Evolutionary conservation across 2,329 filamentous ascomycete genomes (phyloP).

Genomic region (Venturia effusa): DNA sequence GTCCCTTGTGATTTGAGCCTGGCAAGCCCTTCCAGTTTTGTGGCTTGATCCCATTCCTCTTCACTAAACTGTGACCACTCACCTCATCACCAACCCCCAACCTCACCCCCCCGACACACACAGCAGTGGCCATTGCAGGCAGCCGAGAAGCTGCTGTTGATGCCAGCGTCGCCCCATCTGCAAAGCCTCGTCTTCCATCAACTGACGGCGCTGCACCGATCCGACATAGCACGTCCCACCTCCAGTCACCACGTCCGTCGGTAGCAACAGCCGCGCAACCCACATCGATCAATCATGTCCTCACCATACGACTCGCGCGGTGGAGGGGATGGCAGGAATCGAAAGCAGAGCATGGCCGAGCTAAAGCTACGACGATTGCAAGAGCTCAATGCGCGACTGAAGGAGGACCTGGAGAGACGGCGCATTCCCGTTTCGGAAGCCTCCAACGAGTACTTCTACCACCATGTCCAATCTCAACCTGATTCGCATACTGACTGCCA

Average conservation of each 20-base stretch:
- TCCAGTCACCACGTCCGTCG: neutral
- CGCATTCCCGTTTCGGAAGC: conserved; percentile 94
- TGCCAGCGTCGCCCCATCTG: neutral
- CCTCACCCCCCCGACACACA: neutral
- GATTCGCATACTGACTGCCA: neutral
- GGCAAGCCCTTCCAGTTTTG: neutral
- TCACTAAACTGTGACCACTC: neutral
- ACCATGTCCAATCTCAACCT: neutral
- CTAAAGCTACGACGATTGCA: conserved; percentile 92
- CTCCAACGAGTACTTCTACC: conserved; percentile 42
- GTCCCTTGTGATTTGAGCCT: neutral
- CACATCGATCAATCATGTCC: conserved; percentile 38
- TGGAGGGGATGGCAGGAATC: conserved; percentile 64
- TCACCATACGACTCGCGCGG: conserved; percentile 55
- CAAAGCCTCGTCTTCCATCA: neutral
- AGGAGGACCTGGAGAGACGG: conserved; percentile 91
- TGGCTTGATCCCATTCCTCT: neutral
- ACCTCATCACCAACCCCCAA: neutral
- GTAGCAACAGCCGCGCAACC: neutral
- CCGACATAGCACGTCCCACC: neutral
- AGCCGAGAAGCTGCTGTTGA: conserved; percentile 1
- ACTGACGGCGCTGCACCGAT: neutral
- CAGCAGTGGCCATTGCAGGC: neutral
- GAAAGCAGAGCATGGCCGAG: conserved; percentile 99
- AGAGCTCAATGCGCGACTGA: conserved; percentile 90